phyloP scores from a whole-genome alignment of 179 eudicot genomes.

The Silene noctiflora region DNA sequence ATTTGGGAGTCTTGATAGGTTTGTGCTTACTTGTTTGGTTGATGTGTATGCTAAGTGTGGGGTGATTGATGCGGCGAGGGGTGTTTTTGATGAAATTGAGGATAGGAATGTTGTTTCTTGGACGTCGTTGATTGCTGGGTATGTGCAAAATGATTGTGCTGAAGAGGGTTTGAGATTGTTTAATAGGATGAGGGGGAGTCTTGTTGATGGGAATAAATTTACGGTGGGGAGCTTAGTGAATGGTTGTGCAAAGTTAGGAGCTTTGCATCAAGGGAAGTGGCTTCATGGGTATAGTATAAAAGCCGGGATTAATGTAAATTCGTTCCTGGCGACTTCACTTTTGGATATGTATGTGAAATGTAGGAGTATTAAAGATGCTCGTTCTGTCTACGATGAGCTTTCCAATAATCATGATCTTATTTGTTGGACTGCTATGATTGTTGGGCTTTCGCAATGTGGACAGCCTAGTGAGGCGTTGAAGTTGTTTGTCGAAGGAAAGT shows the following conservation, averaged over 20 bases:
- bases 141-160: slow-evolving; percentile 64
- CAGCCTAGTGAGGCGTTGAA: slow-evolving; percentile 48
- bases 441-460: slow-evolving; percentile 63
- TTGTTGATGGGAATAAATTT: slow-evolving; percentile 60
- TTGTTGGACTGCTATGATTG: slow-evolving; percentile 88
- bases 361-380: slow-evolving; percentile 53
- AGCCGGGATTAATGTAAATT: slow-evolving; percentile 47
- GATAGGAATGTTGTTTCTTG: slow-evolving; percentile 40
- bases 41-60: slow-evolving; percentile 52
- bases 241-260: slow-evolving; percentile 63
- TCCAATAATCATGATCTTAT: slow-evolving; percentile 51
- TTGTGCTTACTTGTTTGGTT: slow-evolving; percentile 69
- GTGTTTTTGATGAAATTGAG: slow-evolving; percentile 36
- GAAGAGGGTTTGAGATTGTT: slow-evolving; percentile 58
- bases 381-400: slow-evolving; percentile 44
- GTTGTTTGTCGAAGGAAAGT: slow-evolving; percentile 50
- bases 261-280: slow-evolving; percentile 95
- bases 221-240: slow-evolving; percentile 62
- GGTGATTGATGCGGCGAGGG: slow-evolving; percentile 28
- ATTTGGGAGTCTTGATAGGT: slow-evolving; percentile 56
- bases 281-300: slow-evolving; percentile 74
- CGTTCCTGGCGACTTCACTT: slow-evolving; percentile 54
- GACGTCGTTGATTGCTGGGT: slow-evolving; percentile 88
- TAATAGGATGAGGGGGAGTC: slow-evolving; percentile 65
- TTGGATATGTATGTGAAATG: slow-evolving; percentile 79